phyloP scores from a whole-genome alignment of 2,329 filamentous ascomycete genomes.

The Tolypocladium endophyticum region DNA sequence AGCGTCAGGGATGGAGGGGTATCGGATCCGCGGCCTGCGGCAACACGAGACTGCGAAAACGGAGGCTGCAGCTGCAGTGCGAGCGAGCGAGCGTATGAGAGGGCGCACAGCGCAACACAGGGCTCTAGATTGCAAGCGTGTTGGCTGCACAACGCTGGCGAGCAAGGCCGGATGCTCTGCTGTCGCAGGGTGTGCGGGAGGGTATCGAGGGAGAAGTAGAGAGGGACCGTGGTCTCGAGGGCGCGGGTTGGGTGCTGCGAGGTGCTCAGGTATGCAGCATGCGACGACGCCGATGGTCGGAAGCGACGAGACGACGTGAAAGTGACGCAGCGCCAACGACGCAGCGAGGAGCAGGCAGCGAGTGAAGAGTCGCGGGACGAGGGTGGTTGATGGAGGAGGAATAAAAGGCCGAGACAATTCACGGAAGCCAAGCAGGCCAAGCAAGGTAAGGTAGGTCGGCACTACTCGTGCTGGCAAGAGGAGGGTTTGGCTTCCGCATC shows the following conservation, averaged over 20 bases:
- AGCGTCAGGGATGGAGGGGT: not conserved
- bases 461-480: not conserved
- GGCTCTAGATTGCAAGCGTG: not conserved
- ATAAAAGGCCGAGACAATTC: not conserved
- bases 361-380: not conserved
- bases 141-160: not conserved
- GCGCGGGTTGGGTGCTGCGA: not conserved
- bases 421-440: not conserved
- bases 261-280: not conserved
- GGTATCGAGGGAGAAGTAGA: not conserved
- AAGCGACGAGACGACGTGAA: not conserved
- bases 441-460: not conserved
- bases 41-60: not conserved
- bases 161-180: not conserved
- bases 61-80: slow-evolving; percentile 1
- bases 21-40: not conserved
- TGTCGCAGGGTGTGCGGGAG: not conserved
- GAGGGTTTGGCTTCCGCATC: not conserved
- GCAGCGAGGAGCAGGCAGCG: not conserved
- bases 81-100: not conserved
- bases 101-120: not conserved
- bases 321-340: not conserved
- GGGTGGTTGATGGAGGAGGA: not conserved
- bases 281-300: not conserved
- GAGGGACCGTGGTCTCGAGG: not conserved